Evolutionary conservation across 2,329 filamentous ascomycete species (phyloP).

Genomic region (Colletotrichum spaethianum): DNA sequence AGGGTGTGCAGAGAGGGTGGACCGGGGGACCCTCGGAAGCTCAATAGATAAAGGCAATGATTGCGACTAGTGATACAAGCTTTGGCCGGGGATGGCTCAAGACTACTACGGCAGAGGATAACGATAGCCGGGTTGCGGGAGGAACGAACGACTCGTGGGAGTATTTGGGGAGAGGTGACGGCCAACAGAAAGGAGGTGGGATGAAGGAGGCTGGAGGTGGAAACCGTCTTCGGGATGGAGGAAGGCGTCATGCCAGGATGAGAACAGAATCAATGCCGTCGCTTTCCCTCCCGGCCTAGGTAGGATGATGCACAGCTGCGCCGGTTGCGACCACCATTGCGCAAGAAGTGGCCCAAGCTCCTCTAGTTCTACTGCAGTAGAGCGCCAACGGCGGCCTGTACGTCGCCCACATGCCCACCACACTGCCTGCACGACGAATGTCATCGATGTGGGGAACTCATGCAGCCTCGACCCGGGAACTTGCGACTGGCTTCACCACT

Average conservation of each 20-base stretch:
- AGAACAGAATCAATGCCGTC: constrained; percentile 7
- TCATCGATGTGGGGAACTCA: constrained; percentile 31
- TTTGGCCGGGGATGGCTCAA: not conserved
- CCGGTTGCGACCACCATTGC: not conserved
- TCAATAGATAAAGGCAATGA: not conserved
- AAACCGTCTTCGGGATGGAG: constrained; percentile 3
- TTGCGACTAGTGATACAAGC: not conserved
- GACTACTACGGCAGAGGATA: not conserved
- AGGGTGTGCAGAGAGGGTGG: not conserved
- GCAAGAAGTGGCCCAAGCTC: constrained; percentile 49
- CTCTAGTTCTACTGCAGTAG: constrained; percentile 48
- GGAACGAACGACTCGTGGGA: not conserved
- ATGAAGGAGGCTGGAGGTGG: constrained; percentile 14
- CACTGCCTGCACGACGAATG: constrained; percentile 13
- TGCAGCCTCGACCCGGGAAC: constrained; percentile 8
- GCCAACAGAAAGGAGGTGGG: not conserved
- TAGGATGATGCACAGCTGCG: constrained; percentile 20
- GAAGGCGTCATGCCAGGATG: constrained; percentile 35
- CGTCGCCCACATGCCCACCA: too few relatives aligned
- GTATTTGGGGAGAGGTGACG: not conserved
- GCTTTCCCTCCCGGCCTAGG: not conserved
- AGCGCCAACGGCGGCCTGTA: constrained; percentile 21
- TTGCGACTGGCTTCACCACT: constrained; percentile 13
- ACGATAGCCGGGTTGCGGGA: not conserved
- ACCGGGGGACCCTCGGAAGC: not conserved